These are phyloP conservation scores for Erythrophleum ivorense DNA, from an alignment of 331 rosid genomes.

Conservation along the genomic window DNA sequence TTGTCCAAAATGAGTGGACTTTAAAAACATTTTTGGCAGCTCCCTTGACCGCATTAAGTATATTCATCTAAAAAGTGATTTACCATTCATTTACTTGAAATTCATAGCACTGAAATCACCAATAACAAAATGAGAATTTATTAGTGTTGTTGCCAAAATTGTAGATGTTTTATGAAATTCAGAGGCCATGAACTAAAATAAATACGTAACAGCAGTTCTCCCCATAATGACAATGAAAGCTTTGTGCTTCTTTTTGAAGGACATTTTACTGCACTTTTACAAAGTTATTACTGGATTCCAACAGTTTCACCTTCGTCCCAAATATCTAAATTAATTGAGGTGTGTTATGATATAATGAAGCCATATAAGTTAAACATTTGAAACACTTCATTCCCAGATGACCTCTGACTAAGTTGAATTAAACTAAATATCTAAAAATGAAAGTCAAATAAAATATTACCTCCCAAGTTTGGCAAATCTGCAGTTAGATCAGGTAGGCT, in stretches of 20 bases:
- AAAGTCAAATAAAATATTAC: slow-evolving; percentile 42
- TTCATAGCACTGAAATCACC: background rate
- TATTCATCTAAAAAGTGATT: background rate
- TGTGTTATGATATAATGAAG: background rate
- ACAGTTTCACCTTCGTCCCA: slow-evolving; percentile 9
- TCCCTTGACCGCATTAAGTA: background rate
- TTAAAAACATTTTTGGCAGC: background rate
- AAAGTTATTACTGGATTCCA: slow-evolving; percentile 16
- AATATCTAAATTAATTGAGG: slow-evolving; percentile 23
- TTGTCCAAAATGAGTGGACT: background rate
- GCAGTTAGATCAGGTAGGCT: slow-evolving; percentile 77
- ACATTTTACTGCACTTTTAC: background rate
- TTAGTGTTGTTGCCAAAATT: background rate
- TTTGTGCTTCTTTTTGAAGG: background rate
- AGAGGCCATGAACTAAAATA: background rate
- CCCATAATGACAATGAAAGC: slow-evolving; percentile 5
- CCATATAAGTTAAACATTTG: slow-evolving; percentile 7
- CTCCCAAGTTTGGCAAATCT: slow-evolving; percentile 79
- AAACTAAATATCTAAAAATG: slow-evolving; percentile 2
- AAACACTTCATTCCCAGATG: background rate
- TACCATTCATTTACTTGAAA: background rate
- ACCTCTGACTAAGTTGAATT: background rate
- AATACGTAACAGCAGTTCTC: background rate
- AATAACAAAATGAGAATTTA: background rate
- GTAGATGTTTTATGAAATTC: background rate